phyloP scores from a whole-genome alignment of 306 rosid genomes.

The Vigna nakashimae region DNA sequence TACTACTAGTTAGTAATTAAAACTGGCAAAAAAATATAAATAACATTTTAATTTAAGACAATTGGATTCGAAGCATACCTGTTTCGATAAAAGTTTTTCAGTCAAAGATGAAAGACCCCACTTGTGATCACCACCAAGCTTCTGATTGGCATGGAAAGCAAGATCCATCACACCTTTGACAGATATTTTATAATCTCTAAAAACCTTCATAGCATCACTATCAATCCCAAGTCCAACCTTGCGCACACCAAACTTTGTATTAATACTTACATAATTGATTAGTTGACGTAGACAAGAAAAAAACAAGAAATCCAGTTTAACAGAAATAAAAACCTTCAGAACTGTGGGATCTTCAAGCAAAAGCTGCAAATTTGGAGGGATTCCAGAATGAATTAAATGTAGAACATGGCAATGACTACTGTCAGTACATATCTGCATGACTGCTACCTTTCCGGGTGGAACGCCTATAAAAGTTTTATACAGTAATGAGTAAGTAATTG shows the following conservation, averaged over 20 bases:
- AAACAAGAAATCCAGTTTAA: slow-evolving; percentile 2
- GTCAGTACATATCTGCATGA: slow-evolving; percentile 82
- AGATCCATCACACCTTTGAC: slow-evolving; percentile 75
- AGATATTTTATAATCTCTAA: slow-evolving; percentile 72
- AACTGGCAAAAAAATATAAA: neutral
- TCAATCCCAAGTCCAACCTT: slow-evolving; percentile 88
- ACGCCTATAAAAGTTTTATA: slow-evolving; percentile 60
- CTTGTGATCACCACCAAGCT: slow-evolving; percentile 60
- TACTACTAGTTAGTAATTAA: neutral
- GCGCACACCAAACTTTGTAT: slow-evolving; percentile 36
- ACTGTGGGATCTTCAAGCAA: slow-evolving; percentile 76
- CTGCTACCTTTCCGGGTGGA: slow-evolving; percentile 84
- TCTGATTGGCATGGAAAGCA: slow-evolving; percentile 68
- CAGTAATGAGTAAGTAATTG: slow-evolving; percentile 36
- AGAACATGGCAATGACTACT: slow-evolving; percentile 72
- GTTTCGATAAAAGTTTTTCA: slow-evolving; percentile 67
- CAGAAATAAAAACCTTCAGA: slow-evolving; percentile 63
- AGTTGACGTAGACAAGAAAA: slow-evolving; percentile 18
- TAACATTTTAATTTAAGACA: slow-evolving; percentile 3
- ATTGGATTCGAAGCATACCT: slow-evolving; percentile 57
- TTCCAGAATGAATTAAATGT: slow-evolving; percentile 88
- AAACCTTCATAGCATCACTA: slow-evolving; percentile 74
- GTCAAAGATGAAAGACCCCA: slow-evolving; percentile 84
- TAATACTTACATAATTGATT: slow-evolving; percentile 13
- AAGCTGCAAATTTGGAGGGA: slow-evolving; percentile 68